Percentiles rank a stretch among this genome's conserved stretches.
These are phyloP conservation scores for Cucurbita maxima DNA, from an alignment of 306 rosid species.

Conservation along the genomic window DNA sequence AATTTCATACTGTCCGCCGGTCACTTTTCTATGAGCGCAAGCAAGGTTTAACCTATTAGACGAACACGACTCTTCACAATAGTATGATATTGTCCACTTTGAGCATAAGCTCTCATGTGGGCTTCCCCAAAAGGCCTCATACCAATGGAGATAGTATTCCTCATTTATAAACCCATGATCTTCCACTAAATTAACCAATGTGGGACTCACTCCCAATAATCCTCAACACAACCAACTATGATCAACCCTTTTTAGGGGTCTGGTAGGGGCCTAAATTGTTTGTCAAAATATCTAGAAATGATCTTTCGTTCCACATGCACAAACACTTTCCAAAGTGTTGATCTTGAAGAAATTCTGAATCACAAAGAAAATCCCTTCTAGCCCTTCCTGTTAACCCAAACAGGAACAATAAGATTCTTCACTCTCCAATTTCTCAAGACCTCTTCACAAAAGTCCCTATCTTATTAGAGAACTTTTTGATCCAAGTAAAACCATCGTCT, in stretches of 20 bases:
- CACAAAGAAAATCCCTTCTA: background rate
- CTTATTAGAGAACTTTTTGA: background rate
- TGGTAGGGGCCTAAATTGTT: background rate
- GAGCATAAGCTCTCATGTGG: too few species aligned
- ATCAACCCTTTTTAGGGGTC: too few species aligned
- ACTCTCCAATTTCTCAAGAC: background rate
- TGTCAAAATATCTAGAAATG: background rate
- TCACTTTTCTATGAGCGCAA: background rate
- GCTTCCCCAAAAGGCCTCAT: too few species aligned
- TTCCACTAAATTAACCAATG: too few species aligned
- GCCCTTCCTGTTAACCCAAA: background rate
- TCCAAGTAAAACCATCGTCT: background rate
- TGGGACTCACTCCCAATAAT: too few species aligned
- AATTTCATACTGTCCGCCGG: background rate
- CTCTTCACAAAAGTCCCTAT: background rate
- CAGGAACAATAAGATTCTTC: background rate
- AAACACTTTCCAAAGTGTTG: background rate
- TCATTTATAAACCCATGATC: too few species aligned
- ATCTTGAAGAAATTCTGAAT: background rate
- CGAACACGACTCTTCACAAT: too few species aligned
- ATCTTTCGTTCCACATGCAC: background rate
- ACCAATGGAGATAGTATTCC: too few species aligned
- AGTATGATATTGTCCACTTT: too few species aligned
- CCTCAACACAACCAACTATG: background rate
- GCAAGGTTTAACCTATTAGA: too few species aligned